These are phyloP conservation scores for Schwanniomyces pseudopolymorphus DNA, from an alignment of 805 yeast species.

Conservation along the genomic window DNA sequence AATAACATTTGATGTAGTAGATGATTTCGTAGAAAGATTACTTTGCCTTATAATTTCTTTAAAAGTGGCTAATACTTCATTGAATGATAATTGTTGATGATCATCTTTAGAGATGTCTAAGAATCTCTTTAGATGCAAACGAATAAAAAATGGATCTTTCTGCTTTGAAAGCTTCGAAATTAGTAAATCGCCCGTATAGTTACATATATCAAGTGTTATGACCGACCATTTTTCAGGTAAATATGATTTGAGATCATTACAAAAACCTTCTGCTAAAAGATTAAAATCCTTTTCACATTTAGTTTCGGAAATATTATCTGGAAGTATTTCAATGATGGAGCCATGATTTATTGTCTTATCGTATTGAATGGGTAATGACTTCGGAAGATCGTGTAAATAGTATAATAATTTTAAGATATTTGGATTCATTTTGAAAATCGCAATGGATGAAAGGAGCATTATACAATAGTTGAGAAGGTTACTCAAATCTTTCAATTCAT, in stretches of 20 bases:
- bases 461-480: slow-evolving; percentile 16
- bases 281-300: slow-evolving; percentile 5
- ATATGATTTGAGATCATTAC: slow-evolving; percentile 6
- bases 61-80: slow-evolving; percentile 34
- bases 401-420: slow-evolving; percentile 14
- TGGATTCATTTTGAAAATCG: slow-evolving; percentile 14
- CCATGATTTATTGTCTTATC: slow-evolving; percentile 15
- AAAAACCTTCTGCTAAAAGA: slow-evolving; percentile 3
- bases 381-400: slow-evolving; percentile 20
- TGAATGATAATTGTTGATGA: slow-evolving; percentile 28
- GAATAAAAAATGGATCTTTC: slow-evolving; percentile 44
- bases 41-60: slow-evolving; percentile 57
- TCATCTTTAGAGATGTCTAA: slow-evolving; percentile 40
- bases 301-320: slow-evolving; percentile 6
- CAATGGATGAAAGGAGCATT: slow-evolving; percentile 18
- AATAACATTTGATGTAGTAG: slow-evolving; percentile 50
- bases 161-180: slow-evolving; percentile 43
- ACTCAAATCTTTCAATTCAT: slow-evolving; percentile 15
- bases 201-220: slow-evolving; percentile 60
- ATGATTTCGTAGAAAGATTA: slow-evolving; percentile 55
- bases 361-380: slow-evolving; percentile 18
- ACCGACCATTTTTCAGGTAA: slow-evolving; percentile 50
- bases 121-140: slow-evolving; percentile 61
- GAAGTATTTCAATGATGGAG: slow-evolving; percentile 9
- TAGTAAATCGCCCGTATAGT: slow-evolving; percentile 56